phyloP scores from a whole-genome alignment of 345 rosid species.

The Combretum micranthum region DNA sequence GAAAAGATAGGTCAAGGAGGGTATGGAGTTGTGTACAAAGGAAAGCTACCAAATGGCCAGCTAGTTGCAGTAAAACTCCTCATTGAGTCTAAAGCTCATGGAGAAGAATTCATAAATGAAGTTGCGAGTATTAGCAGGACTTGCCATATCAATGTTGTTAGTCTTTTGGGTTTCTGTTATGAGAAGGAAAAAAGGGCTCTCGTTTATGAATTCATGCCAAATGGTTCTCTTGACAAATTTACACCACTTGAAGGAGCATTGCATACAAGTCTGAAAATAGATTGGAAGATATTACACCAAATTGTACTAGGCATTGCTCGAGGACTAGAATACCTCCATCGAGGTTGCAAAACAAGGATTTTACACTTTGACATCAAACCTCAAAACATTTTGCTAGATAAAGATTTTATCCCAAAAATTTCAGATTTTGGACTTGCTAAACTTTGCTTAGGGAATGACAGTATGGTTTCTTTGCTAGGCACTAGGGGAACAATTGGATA shows the following conservation, averaged over 20 bases:
- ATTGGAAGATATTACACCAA: conserved; percentile 8
- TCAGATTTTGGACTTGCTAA: conserved; percentile 49
- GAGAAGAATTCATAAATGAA: conserved; percentile 37
- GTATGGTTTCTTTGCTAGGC: conserved; percentile 19
- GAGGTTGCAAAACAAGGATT: conserved; percentile 43
- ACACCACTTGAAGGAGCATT: neutral
- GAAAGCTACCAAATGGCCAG: conserved; percentile 25
- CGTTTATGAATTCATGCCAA: conserved; percentile 7
- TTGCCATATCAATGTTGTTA: conserved; percentile 10
- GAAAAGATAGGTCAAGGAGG: conserved; percentile 33
- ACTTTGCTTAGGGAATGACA: conserved; percentile 23
- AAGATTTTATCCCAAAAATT: conserved; percentile 27
- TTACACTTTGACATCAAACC: conserved; percentile 48
- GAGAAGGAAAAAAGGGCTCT: conserved; percentile 20
- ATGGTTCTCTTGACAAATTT: conserved; percentile 18
- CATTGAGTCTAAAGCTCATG: conserved; percentile 6
- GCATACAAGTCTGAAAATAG: neutral
- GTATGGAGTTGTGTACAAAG: conserved; percentile 28
- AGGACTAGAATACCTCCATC: conserved; percentile 43
- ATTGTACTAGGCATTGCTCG: conserved; percentile 29
- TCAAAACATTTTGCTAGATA: conserved; percentile 34
- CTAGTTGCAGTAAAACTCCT: conserved; percentile 25
- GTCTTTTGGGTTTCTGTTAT: conserved; percentile 32
- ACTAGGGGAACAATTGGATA: conserved; percentile 39
- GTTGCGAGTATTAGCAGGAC: conserved; percentile 22